These are phyloP conservation scores for Somion occarium DNA, from an alignment of 1,284 basidiomycete species.

Conservation along the genomic window DNA sequence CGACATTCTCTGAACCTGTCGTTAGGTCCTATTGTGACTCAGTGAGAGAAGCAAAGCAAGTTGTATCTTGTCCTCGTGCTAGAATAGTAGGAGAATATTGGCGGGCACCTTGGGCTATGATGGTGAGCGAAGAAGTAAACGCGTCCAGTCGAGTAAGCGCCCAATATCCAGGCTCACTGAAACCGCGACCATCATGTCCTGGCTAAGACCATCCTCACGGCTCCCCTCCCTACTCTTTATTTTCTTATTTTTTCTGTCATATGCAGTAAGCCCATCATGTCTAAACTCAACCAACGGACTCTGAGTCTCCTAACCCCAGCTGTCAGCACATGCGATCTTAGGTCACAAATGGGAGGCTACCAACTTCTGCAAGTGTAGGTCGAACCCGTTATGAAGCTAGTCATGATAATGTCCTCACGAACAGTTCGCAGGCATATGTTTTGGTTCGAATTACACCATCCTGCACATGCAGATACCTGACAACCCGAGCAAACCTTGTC, in stretches of 20 bases:
- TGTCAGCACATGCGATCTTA: conserved; percentile 40
- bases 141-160: conserved; percentile 1
- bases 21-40: not conserved
- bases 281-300: not conserved
- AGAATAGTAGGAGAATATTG: too few relatives aligned
- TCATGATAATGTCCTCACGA: conserved; percentile 3
- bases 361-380: conserved; percentile 78
- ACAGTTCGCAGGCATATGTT: conserved; percentile 75
- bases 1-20: conserved; percentile 43
- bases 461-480: conserved; percentile 78
- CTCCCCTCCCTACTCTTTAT: conserved; percentile 11
- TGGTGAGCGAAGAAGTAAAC: not conserved
- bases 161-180: not conserved
- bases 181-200: not conserved
- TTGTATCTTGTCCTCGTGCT: too few relatives aligned
- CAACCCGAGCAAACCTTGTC: conserved; percentile 83
- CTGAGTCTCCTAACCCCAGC: conserved; percentile 27
- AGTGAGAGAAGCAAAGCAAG: not conserved
- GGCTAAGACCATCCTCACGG: not conserved
- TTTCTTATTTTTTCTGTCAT: conserved; percentile 6
- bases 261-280: conserved; percentile 12
- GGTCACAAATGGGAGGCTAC: conserved; percentile 76
- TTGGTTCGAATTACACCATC: conserved; percentile 83
- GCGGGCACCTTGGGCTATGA: too few relatives aligned
- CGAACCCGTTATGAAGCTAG: not conserved